Evolutionary conservation across 2,329 filamentous ascomycete species (phyloP).

Genomic region (Colletotrichum liriopes): DNA sequence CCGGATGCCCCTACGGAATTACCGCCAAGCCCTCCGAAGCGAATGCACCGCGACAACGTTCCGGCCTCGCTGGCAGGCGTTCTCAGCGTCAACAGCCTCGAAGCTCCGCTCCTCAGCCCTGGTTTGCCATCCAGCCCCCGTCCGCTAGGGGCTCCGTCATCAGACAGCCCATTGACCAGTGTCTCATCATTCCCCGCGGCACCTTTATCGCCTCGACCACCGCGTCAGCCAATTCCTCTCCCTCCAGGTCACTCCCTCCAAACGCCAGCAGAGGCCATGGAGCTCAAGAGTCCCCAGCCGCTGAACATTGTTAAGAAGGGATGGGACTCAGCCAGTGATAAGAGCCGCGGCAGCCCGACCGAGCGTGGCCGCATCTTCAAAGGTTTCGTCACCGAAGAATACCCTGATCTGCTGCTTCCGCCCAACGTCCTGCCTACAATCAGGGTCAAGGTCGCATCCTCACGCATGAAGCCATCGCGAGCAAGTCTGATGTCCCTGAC

Average conservation of each 20-base stretch:
- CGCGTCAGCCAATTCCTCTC: slow-evolving; percentile 80
- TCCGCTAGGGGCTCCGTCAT: slow-evolving; percentile 56
- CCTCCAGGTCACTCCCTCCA: slow-evolving; percentile 79
- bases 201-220: slow-evolving; percentile 80
- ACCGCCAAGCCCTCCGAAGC: slow-evolving; percentile 57
- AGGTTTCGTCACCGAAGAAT: slow-evolving; percentile 87
- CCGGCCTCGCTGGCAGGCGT: slow-evolving; percentile 69
- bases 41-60: slow-evolving; percentile 55
- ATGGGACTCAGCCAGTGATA: slow-evolving; percentile 49
- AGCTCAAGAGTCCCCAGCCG: slow-evolving; percentile 59
- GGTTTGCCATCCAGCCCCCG: slow-evolving; percentile 74
- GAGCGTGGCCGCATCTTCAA: slow-evolving; percentile 75
- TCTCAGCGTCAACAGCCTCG: slow-evolving; percentile 56
- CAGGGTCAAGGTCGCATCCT: slow-evolving; percentile 90
- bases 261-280: slow-evolving; percentile 60
- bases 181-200: slow-evolving; percentile 74
- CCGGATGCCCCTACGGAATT: slow-evolving; percentile 50
- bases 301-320: slow-evolving; percentile 56
- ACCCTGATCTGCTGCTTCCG: slow-evolving; percentile 86
- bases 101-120: slow-evolving; percentile 68
- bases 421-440: slow-evolving; percentile 92
- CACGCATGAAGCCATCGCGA: slow-evolving; percentile 92
- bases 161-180: slow-evolving; percentile 59
- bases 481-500: slow-evolving; percentile 86
- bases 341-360: slow-evolving; percentile 56